phyloP scores from a whole-genome alignment of 805 yeast species.

The Scheffersomyces coipomensis region DNA sequence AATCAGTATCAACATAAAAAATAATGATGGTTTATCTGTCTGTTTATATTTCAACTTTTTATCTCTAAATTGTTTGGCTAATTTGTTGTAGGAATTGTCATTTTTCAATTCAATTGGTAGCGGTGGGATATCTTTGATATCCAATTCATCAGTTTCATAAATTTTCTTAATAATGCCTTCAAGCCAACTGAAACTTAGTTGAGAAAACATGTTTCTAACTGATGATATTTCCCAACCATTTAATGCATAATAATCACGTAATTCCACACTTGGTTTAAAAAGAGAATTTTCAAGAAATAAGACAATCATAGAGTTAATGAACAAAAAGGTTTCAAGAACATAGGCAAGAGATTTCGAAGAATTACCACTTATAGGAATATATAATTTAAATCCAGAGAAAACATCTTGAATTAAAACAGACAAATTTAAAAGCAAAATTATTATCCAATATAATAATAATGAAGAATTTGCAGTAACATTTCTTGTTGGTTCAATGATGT shows the following conservation, averaged over 20 bases:
- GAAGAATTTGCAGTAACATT: constrained; percentile 35
- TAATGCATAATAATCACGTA: constrained; percentile 8
- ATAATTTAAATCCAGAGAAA: constrained; percentile 15
- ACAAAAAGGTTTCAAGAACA: constrained; percentile 11
- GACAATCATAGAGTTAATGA: constrained; percentile 12
- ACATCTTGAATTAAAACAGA: constrained; percentile 17
- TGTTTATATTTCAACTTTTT: constrained; percentile 6
- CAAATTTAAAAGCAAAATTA: constrained; percentile 4
- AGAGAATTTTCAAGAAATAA: constrained; percentile 14
- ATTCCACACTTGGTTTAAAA: constrained; percentile 18
- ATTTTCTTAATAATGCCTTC: constrained; percentile 23
- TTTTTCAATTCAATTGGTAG: constrained; percentile 12
- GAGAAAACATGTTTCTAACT: constrained; percentile 18
- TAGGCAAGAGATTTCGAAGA: constrained; percentile 7
- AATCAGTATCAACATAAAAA: constrained; percentile 17
- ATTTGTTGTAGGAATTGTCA: constrained; percentile 14
- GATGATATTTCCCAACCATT: constrained; percentile 23
- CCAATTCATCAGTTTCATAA: constrained; percentile 19
- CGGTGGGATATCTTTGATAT: constrained; percentile 65
- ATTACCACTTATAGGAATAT: constrained; percentile 5
- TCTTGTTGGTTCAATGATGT: constrained; percentile 41
- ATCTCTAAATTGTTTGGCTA: constrained; percentile 12
- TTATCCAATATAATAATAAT: constrained; percentile 39
- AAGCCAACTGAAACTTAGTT: constrained; percentile 24
- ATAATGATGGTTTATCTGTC: constrained; percentile 9